These are phyloP conservation scores for Ganoderma leucocontextum DNA, from an alignment of 1,284 basidiomycete genomes.

Conservation along the genomic window DNA sequence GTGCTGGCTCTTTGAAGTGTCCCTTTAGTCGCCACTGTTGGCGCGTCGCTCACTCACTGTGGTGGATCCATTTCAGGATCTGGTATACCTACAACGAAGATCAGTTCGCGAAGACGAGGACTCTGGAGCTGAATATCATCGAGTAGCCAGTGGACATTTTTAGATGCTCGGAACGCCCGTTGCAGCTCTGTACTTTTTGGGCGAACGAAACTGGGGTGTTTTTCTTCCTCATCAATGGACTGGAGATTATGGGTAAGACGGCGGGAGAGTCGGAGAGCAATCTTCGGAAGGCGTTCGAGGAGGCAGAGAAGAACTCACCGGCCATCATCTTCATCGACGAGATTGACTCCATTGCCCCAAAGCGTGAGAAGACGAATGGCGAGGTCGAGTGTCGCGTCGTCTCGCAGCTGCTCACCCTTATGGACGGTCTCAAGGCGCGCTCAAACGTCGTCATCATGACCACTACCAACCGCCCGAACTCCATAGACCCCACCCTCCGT, in stretches of 20 bases:
- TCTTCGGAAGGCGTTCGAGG: constrained; percentile 97
- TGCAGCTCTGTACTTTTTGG: constrained; percentile 12
- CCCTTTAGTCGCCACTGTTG: not conserved
- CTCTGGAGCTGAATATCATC: constrained; percentile 76
- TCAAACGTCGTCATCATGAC: constrained; percentile 99
- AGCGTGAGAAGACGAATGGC: too few species aligned
- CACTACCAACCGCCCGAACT: constrained; percentile 98
- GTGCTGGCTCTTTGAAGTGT: constrained; percentile 33
- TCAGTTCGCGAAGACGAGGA: constrained; percentile 79
- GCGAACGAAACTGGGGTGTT: constrained; percentile 99
- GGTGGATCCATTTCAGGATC: constrained; percentile 62
- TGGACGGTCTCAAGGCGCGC: constrained; percentile 98
- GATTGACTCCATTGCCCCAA: constrained; percentile 99
- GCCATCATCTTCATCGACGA: constrained; percentile 99
- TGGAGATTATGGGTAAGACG: constrained; percentile 99
- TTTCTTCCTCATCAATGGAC: constrained; percentile 99
- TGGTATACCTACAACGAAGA: constrained; percentile 97
- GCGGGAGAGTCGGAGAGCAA: constrained; percentile 98
- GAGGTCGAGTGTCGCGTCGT: too few species aligned
- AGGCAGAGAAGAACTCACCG: constrained; percentile 99
- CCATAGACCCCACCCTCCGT: constrained; percentile 97
- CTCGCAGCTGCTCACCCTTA: constrained; percentile 96
- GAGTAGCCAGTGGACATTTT: constrained; percentile 51
- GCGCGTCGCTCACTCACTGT: not conserved
- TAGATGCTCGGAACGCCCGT: constrained; percentile 10